phyloP scores from a whole-genome alignment of 345 rosid genomes.

The Moringa oleifera region DNA sequence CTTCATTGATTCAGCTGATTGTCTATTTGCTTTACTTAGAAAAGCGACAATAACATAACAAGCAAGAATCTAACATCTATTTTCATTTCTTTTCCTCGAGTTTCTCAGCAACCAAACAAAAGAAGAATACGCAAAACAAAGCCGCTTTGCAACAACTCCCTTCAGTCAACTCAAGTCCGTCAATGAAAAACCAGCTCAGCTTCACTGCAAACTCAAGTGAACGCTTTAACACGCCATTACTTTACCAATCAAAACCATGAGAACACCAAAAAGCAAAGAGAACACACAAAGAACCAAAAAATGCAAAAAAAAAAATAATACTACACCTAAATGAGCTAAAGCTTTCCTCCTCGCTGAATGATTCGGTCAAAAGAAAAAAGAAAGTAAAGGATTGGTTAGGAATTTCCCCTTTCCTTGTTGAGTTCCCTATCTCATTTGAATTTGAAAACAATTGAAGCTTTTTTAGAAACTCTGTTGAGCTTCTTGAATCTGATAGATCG shows the following conservation, averaged over 20 bases:
- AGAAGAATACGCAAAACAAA: constrained; percentile 23
- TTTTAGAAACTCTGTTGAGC: too few species aligned
- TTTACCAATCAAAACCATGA: constrained; percentile 1
- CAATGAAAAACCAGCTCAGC: constrained; percentile 28
- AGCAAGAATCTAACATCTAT: not conserved
- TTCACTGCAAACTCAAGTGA: constrained; percentile 12
- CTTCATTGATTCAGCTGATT: not conserved
- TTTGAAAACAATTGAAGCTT: too few species aligned
- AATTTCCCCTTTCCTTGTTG: too few species aligned
- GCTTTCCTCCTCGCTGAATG: not conserved
- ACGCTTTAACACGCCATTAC: not conserved
- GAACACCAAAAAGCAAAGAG: not conserved
- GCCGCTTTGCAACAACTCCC: constrained; percentile 20
- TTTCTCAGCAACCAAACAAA: constrained; percentile 25
- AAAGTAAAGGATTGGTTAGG: not conserved
- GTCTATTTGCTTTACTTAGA: constrained; percentile 3
- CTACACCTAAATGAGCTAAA: constrained; percentile 2
- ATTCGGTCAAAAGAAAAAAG: not conserved
- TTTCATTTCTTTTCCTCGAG: constrained; percentile 12
- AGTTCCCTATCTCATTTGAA: too few species aligned
- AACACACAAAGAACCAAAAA: not conserved
- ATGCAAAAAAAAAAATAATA: not conserved
- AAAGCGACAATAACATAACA: not conserved
- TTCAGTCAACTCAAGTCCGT: constrained; percentile 32
- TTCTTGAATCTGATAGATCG: too few species aligned